Base-by-base conservation (phyloP, 495 filamentous ascomycete species). In the Trichoderma gamsii region DNA sequence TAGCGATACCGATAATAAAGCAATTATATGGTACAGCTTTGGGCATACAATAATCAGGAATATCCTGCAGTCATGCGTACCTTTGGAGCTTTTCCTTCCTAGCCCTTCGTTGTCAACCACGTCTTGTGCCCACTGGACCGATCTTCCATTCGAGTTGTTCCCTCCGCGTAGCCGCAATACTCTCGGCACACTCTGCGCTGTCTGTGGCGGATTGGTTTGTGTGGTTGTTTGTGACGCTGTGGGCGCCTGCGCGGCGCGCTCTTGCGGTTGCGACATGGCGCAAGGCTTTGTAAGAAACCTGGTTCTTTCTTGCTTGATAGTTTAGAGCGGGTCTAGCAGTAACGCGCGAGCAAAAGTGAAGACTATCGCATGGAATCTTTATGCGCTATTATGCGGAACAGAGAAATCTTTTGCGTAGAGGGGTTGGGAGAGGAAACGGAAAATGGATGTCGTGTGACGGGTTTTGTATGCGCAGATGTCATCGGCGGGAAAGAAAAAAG, bases 41-140 rank as follows among this genome's bases (percentile, higher is more conserved):
- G 35, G 35, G 5, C 35, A 38, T 7, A n/a, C 35, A 38, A 9
- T 4, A 38, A 3, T 7, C 35, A 38, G 35, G 7, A 8, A 66
- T 65, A 38, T 11, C 18, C 38, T 35, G 27, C 21, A 9, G 41
- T 38, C 25, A 35, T 21, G 32, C 52, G 7, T 74, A 93, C 93
- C 92, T 89, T 99, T 99, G 0, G 90, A 94, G 56, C 85, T 91
- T 80, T 98, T 99, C 78, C 89, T 90, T 6, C 93, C 92, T 77
- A 98, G 84, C 4, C 93, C 93, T 77, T 99, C 95, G 73, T 99
- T 99, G 79, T 99, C 93, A 8, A 99, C 80, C 7, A 97, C 94
- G 76, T 93, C 91, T 72, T 92, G 90, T 11, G 90, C 92, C 95
- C 95, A 99, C 79, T 88, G 85, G 63, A 99, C 93, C 43, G 85